Evolutionary conservation across 768 basidiomycete genomes (phyloP), one percentile per base, ranked within the genome.

Genomic region (Cystofilobasidium macerans): DNA sequence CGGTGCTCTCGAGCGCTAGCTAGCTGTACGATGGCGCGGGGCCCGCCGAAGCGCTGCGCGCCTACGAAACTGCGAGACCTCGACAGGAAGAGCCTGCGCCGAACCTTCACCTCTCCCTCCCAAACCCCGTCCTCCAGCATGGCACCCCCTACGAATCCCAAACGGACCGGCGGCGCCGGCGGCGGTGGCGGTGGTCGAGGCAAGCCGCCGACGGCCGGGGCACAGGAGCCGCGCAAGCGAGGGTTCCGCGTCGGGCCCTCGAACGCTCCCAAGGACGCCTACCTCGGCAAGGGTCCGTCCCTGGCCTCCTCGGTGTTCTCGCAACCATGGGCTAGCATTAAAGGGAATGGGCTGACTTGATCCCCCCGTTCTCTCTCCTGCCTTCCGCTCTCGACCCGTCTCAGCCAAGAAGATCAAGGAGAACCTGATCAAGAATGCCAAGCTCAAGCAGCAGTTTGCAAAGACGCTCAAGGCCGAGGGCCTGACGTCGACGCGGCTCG

Each of bases 201-300:
- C n/a, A n/a, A n/a, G 32, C 22, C 28, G 22, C 7, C 54, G 28
- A 56, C 30, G 7, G 30, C 7, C 33, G 28, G 22, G 6, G 2
- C 8, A 56, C 33, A 26, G 30, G 3, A 26, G 22, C 32, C 7
- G 12, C 65, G 66, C 36, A 70, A 70, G 47, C 65, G 66, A 26
- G 76, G 75, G 33, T 77, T 76, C 72, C 65, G 74, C n/a, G 75
- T 76, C 14, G 73, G 74, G 53, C 76, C 76, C 0, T 67, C 72
- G 0, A 69, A 75, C 66, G 76, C 75, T 8, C 72, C 74, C 0
- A 74, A 71, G 65, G 71, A 75, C 69, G 75, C 76, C 22, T 77
- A 77, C 66, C 71, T 77, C 24, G 76, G 76, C 13, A 77, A 76
- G 70, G 76, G 76, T 75, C 51, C 67, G 70, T 61, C 30, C 35